These are phyloP conservation scores for Dimocarpus longan DNA, from an alignment of 345 rosid species.

Conservation along the genomic window DNA sequence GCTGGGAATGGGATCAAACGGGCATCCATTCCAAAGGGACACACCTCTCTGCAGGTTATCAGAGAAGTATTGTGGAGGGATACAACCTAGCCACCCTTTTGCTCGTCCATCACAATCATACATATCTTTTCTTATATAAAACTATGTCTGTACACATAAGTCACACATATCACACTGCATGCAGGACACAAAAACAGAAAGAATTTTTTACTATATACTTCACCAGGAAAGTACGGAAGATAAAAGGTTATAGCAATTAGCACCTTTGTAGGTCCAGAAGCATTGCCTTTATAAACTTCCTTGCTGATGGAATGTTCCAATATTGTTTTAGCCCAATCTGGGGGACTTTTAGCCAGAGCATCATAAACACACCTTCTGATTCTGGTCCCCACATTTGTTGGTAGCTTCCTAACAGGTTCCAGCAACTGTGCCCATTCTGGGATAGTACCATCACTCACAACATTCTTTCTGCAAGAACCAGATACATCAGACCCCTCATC, in stretches of 20 bases:
- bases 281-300: constrained; percentile 98
- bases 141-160: neutral
- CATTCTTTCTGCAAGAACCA: constrained; percentile 50
- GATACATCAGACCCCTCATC: constrained; percentile 61
- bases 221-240: constrained; percentile 24
- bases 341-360: constrained; percentile 77
- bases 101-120: neutral
- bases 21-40: neutral
- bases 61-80: neutral
- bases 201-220: neutral
- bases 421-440: constrained; percentile 89
- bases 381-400: constrained; percentile 98
- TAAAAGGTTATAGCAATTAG: constrained; percentile 16
- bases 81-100: neutral
- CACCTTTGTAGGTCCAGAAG: constrained; percentile 99
- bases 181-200: neutral
- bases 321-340: constrained; percentile 89
- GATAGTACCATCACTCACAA: constrained; percentile 48
- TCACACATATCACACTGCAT: neutral
- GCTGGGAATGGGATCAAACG: neutral
- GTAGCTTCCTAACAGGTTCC: constrained; percentile 91
- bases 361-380: constrained; percentile 90
- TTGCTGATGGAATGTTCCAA: constrained; percentile 93
- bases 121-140: neutral
- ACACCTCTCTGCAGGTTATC: neutral